Evolutionary conservation across 164 flowering plant genomes (phyloP).

Genomic region (Dillenia turbinata): DNA sequence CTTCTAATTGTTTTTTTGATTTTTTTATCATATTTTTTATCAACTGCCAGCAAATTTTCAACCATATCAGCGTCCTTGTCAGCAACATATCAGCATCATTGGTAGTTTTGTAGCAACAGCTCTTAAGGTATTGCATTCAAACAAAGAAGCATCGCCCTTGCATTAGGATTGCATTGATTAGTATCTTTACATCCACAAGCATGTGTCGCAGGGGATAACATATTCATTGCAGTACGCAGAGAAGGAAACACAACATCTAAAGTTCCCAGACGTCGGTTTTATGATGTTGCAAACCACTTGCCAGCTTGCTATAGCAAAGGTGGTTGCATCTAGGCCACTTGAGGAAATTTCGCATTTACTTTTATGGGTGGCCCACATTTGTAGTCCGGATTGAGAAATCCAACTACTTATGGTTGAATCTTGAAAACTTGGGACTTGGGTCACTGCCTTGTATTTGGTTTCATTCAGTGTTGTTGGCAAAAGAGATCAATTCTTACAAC

Average conservation of each 20-base stretch:
- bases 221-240: constrained; percentile 74
- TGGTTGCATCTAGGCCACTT: constrained; percentile 30
- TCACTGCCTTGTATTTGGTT: constrained; percentile 43
- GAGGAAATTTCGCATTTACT: constrained; percentile 55
- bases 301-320: constrained; percentile 59
- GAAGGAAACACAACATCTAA: constrained; percentile 68
- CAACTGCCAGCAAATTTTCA: too few relatives aligned
- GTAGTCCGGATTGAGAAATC: constrained; percentile 61
- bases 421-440: constrained; percentile 61
- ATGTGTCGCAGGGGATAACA: constrained; percentile 73
- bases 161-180: constrained; percentile 29
- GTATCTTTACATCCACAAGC: constrained; percentile 65
- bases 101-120: too few relatives aligned
- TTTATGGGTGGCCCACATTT: constrained; percentile 62
- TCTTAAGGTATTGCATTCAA: too few relatives aligned
- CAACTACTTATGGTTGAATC: constrained; percentile 52
- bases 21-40: too few relatives aligned
- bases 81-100: too few relatives aligned
- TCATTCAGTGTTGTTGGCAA: constrained; percentile 53
- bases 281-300: constrained; percentile 76
- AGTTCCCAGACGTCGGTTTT: constrained; percentile 28
- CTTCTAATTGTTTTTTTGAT: not conserved
- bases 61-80: too few relatives aligned
- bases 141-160: constrained; percentile 36
- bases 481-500: constrained; percentile 64